A percentile compares a stretch with the other conserved stretches of the same genome.
Evolutionary conservation across 192 early-diverging fungal species (phyloP).

Genomic region (Gaertneriomyces sp.): DNA sequence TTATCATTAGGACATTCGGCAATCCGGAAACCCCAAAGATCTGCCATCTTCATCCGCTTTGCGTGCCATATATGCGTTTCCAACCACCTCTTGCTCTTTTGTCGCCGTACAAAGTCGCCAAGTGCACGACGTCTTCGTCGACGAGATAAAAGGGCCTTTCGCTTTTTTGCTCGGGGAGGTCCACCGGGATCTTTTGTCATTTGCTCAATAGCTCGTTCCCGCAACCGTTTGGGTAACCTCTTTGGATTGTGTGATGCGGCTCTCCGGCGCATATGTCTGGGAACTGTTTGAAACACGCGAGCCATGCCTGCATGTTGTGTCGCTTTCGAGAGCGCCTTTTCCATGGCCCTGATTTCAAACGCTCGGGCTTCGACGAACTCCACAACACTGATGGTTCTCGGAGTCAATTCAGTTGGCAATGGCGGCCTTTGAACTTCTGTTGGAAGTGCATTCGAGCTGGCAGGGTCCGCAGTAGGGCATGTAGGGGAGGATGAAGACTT

Average conservation of each 20-base stretch:
- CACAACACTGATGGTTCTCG: conserved; percentile 49
- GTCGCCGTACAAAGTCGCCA: conserved; percentile 51
- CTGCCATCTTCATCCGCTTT: conserved; percentile 93
- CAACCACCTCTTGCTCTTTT: conserved; percentile 72
- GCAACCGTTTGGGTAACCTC: conserved; percentile 77
- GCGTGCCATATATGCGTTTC: conserved; percentile 99
- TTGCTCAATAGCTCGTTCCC: conserved; percentile 75
- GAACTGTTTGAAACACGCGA: conserved; percentile 86
- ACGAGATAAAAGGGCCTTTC: conserved; percentile 32
- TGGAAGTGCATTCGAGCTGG: neutral
- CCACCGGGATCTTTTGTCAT: conserved; percentile 36
- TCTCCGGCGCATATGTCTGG: conserved; percentile 85
- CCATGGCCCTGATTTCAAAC: conserved; percentile 83
- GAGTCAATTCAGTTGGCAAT: neutral
- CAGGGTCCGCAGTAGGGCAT: neutral
- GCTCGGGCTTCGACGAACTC: conserved; percentile 70
- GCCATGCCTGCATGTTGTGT: conserved; percentile 44
- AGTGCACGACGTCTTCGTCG: conserved; percentile 39
- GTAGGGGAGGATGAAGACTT: neutral
- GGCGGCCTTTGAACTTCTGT: neutral
- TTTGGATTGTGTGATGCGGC: conserved; percentile 94
- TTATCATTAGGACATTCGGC: conserved; percentile 84
- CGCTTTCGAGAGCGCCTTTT: conserved; percentile 66
- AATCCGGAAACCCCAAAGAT: conserved; percentile 76
- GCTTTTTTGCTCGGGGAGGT: conserved; percentile 34